These are phyloP conservation scores for Aquilaria agallochum DNA, from an alignment of 441 rosid genomes.

Conservation along the genomic window DNA sequence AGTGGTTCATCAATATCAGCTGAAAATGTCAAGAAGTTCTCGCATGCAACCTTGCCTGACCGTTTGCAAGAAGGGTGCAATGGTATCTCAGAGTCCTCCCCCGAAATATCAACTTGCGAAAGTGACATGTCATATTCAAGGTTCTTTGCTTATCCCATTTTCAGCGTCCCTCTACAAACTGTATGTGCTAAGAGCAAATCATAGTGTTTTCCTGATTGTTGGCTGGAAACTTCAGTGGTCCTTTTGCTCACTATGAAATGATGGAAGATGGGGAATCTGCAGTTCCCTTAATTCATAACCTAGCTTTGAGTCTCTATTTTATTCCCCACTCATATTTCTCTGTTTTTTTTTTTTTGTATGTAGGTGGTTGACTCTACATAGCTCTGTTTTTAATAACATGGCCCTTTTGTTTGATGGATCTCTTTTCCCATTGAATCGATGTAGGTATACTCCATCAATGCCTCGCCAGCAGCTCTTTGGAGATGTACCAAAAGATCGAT, in stretches of 20 bases:
- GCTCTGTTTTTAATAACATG: not conserved
- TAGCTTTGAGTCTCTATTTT: not conserved
- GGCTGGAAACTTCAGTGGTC: not conserved
- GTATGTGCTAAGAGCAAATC: not conserved
- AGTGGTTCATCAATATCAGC: constrained; percentile 43
- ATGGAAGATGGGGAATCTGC: constrained; percentile 8
- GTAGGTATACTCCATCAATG: constrained; percentile 65
- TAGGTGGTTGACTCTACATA: constrained; percentile 1
- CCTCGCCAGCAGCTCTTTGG: constrained; percentile 69
- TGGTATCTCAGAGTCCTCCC: constrained; percentile 62
- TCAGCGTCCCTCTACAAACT: constrained; percentile 4
- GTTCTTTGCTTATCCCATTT: constrained; percentile 33
- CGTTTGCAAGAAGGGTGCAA: constrained; percentile 39
- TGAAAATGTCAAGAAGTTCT: constrained; percentile 39
- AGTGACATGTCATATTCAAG: constrained; percentile 61
- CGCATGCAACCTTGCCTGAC: constrained; percentile 40
- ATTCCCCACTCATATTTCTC: constrained; percentile 3
- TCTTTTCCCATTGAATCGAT: constrained; percentile 13
- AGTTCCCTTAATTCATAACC: not conserved
- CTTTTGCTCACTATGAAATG: not conserved
- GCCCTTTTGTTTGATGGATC: constrained; percentile 8
- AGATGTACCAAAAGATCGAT: constrained; percentile 50
- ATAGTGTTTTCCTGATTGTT: constrained; percentile 1
- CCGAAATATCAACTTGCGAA: constrained; percentile 76
- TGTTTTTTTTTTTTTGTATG: not conserved